Evolutionary conservation across 805 yeast genomes (phyloP).

Genomic region (Metschnikowia colocasiae): DNA sequence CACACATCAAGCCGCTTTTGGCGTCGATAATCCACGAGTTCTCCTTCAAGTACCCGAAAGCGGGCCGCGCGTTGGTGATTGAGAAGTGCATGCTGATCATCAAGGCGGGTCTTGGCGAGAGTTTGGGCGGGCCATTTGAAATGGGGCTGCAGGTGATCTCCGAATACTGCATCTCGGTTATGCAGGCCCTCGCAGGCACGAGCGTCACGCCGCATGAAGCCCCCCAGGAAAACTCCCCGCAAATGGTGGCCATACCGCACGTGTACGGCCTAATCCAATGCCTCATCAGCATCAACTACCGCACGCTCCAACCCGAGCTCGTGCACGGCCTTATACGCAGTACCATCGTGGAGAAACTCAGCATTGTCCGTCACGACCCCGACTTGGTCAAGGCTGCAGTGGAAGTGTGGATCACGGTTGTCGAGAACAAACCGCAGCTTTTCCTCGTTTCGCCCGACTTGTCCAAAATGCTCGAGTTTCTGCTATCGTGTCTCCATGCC

Average conservation of each 20-base stretch:
- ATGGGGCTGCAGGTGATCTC: conserved; percentile 25
- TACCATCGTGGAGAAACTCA: conserved; percentile 35
- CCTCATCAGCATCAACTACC: conserved; percentile 37
- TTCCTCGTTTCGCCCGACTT: conserved; percentile 34
- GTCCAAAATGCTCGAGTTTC: conserved; percentile 24
- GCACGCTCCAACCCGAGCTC: conserved; percentile 25
- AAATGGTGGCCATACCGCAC: conserved; percentile 36
- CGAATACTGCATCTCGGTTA: conserved; percentile 10
- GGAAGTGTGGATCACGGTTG: conserved; percentile 47
- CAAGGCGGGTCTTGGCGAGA: conserved; percentile 61
- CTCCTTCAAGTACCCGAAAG: conserved; percentile 37
- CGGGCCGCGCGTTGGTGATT: conserved; percentile 47
- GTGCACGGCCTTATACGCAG: conserved; percentile 36
- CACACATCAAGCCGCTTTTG: conserved; percentile 40
- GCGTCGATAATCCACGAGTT: conserved; percentile 40
- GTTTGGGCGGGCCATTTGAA: conserved; percentile 63
- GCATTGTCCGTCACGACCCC: conserved; percentile 47
- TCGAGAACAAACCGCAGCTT: conserved; percentile 49
- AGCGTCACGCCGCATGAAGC: neutral
- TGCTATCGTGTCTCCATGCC: conserved; percentile 38
- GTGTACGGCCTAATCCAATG: conserved; percentile 46
- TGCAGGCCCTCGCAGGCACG: conserved; percentile 8
- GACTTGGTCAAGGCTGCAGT: conserved; percentile 54
- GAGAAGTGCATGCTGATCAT: conserved; percentile 64
- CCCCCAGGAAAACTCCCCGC: neutral